Evolutionary conservation across 164 flowering plant species (phyloP).

Genomic region (Piper longum): DNA sequence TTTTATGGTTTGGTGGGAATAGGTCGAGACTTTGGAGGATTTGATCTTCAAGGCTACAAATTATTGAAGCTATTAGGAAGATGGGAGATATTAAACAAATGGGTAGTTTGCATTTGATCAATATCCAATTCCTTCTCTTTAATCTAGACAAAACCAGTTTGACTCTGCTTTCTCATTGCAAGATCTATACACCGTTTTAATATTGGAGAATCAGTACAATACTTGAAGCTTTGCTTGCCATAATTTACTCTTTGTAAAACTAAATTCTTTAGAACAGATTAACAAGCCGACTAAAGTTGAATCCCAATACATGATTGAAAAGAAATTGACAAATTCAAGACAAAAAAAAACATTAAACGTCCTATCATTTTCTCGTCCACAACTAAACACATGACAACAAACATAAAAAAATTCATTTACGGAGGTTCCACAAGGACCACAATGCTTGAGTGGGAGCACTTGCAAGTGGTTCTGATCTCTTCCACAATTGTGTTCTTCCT

Average conservation of each 20-base stretch:
- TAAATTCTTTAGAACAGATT: no score
- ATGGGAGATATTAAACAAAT: not conserved
- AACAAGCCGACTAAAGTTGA: no score
- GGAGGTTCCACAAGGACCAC: constrained; percentile 3
- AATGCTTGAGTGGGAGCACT: constrained; percentile 1
- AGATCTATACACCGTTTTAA: no score
- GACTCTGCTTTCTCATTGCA: no score
- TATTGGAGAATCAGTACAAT: no score
- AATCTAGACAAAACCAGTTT: no score
- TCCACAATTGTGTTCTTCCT: constrained; percentile 10
- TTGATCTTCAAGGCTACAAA: not conserved
- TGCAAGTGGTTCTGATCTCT: constrained; percentile 17
- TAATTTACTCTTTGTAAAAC: no score
- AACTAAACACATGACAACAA: not conserved
- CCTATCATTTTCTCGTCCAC: constrained; percentile 2
- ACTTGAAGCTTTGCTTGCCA: no score
- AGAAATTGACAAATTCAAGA: no score
- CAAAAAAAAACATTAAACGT: no score
- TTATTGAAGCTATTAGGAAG: not conserved
- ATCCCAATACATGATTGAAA: no score
- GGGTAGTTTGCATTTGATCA: not conserved
- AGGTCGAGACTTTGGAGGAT: constrained; percentile 21
- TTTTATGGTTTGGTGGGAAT: constrained; percentile 47
- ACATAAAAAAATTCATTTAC: constrained; percentile 1
- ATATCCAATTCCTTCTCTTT: not conserved